Evolutionary conservation across 1,284 basidiomycete species (phyloP).

Genomic region (Boletus smithii): DNA sequence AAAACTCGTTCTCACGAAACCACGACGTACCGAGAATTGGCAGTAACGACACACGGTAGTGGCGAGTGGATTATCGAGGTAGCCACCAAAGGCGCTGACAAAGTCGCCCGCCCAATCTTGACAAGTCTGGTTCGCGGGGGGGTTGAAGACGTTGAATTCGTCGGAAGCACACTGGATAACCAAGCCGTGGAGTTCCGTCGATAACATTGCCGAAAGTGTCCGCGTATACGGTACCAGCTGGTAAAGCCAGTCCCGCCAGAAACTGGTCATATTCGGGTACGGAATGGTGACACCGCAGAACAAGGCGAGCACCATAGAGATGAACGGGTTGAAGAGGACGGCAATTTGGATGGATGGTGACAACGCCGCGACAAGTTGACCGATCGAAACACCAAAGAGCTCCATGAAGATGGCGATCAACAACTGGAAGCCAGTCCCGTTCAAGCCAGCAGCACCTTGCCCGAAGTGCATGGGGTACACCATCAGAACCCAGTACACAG

Average conservation of each 20-base stretch:
- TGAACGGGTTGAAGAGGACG: conserved; percentile 78
- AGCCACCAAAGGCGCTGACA: conserved; percentile 64
- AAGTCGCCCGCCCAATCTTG: conserved; percentile 67
- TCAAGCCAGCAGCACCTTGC: conserved; percentile 54
- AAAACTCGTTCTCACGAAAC: background rate
- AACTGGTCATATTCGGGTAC: conserved; percentile 59
- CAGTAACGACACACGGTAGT: conserved; percentile 71
- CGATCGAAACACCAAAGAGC: conserved; percentile 74
- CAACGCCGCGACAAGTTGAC: conserved; percentile 73
- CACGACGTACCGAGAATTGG: conserved; percentile 46
- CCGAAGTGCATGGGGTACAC: conserved; percentile 75
- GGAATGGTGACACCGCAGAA: conserved; percentile 86
- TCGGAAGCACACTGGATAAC: conserved; percentile 60
- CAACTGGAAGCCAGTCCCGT: conserved; percentile 74
- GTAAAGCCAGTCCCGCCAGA: conserved; percentile 80
- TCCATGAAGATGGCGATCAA: conserved; percentile 71
- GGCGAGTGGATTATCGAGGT: conserved; percentile 71
- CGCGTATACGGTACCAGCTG: conserved; percentile 69
- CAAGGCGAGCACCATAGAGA: conserved; percentile 63
- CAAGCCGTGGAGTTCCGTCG: conserved; percentile 78
- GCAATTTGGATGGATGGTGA: conserved; percentile 75
- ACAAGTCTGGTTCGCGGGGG: conserved; percentile 77
- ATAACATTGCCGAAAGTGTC: conserved; percentile 69
- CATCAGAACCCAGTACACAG: conserved; percentile 79
- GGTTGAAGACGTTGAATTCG: conserved; percentile 68